Evolutionary conservation across 116 monocot species (phyloP).

Genomic region (Phalaenopsis hybrid): DNA sequence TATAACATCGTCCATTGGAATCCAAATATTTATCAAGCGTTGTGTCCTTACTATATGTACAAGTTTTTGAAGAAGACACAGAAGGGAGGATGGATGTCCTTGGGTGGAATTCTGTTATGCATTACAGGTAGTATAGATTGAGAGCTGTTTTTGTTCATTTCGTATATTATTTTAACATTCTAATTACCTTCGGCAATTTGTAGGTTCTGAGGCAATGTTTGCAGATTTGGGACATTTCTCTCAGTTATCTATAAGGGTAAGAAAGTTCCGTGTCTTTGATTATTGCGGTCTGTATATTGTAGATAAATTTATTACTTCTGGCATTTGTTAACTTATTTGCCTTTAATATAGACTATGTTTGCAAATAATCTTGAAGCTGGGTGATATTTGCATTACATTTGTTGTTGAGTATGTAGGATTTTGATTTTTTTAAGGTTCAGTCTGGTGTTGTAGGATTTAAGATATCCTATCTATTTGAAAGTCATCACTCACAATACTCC

Average conservation of each 20-base stretch:
- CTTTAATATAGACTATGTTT: neutral
- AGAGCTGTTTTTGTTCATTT: neutral
- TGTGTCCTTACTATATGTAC: slow-evolving; percentile 93
- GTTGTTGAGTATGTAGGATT: no score
- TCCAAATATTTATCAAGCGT: slow-evolving; percentile 72
- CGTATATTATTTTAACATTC: neutral
- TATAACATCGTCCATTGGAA: slow-evolving; percentile 95
- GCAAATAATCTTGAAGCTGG: neutral
- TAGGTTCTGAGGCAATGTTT: slow-evolving; percentile 99
- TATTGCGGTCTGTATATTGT: neutral
- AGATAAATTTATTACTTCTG: slow-evolving; percentile 1
- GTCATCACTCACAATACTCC: no score
- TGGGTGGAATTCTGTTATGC: slow-evolving; percentile 89
- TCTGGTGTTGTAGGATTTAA: no score
- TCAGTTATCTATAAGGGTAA: slow-evolving; percentile 82
- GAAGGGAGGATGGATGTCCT: slow-evolving; percentile 87
- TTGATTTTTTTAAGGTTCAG: no score
- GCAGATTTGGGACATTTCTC: slow-evolving; percentile 98
- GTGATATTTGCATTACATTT: neutral
- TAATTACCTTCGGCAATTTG: slow-evolving; percentile 2
- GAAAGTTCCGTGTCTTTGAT: neutral
- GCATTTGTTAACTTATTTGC: neutral
- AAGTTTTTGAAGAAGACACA: slow-evolving; percentile 87
- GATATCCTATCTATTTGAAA: no score
- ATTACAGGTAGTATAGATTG: slow-evolving; percentile 64